Percentiles rank a stretch among this genome's conserved stretches.
phyloP scores from a whole-genome alignment of 768 basidiomycete genomes.

The Rubroboletus pulcherrimus region DNA sequence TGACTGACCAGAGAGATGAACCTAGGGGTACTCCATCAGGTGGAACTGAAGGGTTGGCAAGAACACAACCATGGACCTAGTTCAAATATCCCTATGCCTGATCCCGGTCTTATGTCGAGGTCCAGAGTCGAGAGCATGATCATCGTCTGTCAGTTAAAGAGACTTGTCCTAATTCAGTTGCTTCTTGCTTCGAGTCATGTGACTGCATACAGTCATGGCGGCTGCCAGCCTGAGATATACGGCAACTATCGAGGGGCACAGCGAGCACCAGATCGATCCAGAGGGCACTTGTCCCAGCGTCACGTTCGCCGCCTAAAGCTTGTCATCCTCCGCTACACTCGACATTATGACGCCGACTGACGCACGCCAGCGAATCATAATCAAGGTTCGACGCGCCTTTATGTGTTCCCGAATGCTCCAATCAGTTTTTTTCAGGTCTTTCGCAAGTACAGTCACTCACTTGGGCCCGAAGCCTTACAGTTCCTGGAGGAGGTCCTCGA shows the following conservation, averaged over 20 bases:
- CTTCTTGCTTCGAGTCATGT: slow-evolving; percentile 2
- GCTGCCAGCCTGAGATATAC: no score
- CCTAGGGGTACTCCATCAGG: slow-evolving; percentile 39
- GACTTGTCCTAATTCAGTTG: slow-evolving; percentile 15
- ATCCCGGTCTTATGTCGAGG: slow-evolving; percentile 71
- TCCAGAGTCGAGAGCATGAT: slow-evolving; percentile 68
- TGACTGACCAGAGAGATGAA: slow-evolving; percentile 71
- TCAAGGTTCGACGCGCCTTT: slow-evolving; percentile 34
- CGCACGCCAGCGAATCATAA: slow-evolving; percentile 38
- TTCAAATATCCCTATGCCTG: slow-evolving; percentile 75
- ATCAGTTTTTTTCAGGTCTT: slow-evolving; percentile 53
- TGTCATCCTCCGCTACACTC: background rate
- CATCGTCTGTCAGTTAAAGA: background rate
- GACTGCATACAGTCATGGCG: background rate
- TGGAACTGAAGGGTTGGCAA: background rate
- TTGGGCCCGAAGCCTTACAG: slow-evolving; percentile 73
- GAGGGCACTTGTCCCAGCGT: no score
- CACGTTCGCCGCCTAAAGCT: background rate
- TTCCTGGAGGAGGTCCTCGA: slow-evolving; percentile 70
- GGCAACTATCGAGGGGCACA: no score
- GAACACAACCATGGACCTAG: slow-evolving; percentile 44
- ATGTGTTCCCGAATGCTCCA: background rate
- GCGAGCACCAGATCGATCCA: no score
- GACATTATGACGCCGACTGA: slow-evolving; percentile 32
- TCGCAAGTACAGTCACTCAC: slow-evolving; percentile 82